Base-by-base conservation (phyloP, 768 basidiomycete genomes). In the Leccinum imitatum region DNA sequence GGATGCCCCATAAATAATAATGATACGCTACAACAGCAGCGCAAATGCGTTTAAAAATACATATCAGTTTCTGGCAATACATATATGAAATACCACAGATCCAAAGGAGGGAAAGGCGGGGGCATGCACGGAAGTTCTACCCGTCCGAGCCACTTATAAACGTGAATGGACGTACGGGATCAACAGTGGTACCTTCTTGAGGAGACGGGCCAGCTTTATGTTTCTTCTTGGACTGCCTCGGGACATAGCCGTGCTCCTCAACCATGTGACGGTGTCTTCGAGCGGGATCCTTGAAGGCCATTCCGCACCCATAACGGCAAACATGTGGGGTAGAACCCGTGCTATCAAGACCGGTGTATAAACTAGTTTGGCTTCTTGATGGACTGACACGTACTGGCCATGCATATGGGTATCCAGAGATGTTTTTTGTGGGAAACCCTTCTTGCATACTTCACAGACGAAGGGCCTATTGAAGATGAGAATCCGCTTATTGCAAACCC, bases 281-380 rank as follows among this genome's bases (percentile, higher is more conserved):
- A 4, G 87, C 85, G 17, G 86, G 86, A 65, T 89, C 87, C 56
- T 82, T 85, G 76, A 87, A 89, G 14, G 73, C 71, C 63, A 78
- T 76, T 11, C 75, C 78, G 61, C 87, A 88, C 14, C 69, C 71
- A 58, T 73, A 84, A 21, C 75, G 79, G 67, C 84, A 84, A 57
- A 77, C 74, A 56, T 85, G 83, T 14, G 85, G 85, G 19, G 77
- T 78, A 15, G 79, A 78, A 7, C 84, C 82, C 48, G 86, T 87
- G 60, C 87, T 89, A 56, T 48, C n/a, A 53, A 56, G 51, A 23
- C 50, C 17, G 44, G 21, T 51, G 52, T 58, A 37, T 71, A 44
- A 71, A 61, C 59, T 55, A 19, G 51, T 44, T 35, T 31, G 46
- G 44, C 30, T 27, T 27, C 33, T 48, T 15, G 41, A 58, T 39